Evolutionary conservation across 202 grass and related monocot genomes (phyloP).

Genomic region (Zizania palustris): DNA sequence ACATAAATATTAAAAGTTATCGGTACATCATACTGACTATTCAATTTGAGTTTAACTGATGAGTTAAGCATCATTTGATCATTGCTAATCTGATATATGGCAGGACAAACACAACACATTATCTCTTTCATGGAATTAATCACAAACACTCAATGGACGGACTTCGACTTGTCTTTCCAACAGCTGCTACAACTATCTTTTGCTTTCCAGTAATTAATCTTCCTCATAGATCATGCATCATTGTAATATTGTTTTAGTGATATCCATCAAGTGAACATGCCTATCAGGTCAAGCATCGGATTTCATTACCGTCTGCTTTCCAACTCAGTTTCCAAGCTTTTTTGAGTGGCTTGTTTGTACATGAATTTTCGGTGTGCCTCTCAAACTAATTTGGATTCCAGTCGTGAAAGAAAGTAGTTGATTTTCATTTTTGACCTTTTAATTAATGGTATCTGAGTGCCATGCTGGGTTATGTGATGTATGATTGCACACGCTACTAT

Average conservation of each 20-base stretch:
- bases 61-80: constrained; percentile 20
- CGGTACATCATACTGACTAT: constrained; percentile 51
- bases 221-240: not conserved
- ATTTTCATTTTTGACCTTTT: not conserved
- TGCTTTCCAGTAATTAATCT: constrained; percentile 64
- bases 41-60: not conserved
- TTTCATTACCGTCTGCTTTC: not conserved
- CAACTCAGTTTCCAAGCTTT: not conserved
- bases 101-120: constrained; percentile 90
- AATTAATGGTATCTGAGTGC: constrained; percentile 32
- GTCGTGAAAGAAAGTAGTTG: not conserved
- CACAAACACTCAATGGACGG: constrained; percentile 96
- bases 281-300: not conserved
- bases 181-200: constrained; percentile 79
- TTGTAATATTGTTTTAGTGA: not conserved
- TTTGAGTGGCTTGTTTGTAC: not conserved
- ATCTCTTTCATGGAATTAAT: constrained; percentile 93
- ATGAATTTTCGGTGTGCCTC: too few species aligned
- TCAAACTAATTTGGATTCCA: too few species aligned
- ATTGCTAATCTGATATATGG: constrained; percentile 15
- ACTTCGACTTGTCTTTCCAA: constrained; percentile 90
- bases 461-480: constrained; percentile 85
- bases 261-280: not conserved
- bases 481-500: constrained; percentile 97
- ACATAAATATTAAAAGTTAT: constrained; percentile 81